Base-by-base conservation (phyloP, 2,329 filamentous ascomycete species). In the Neopestalotiopsis sp. region DNA sequence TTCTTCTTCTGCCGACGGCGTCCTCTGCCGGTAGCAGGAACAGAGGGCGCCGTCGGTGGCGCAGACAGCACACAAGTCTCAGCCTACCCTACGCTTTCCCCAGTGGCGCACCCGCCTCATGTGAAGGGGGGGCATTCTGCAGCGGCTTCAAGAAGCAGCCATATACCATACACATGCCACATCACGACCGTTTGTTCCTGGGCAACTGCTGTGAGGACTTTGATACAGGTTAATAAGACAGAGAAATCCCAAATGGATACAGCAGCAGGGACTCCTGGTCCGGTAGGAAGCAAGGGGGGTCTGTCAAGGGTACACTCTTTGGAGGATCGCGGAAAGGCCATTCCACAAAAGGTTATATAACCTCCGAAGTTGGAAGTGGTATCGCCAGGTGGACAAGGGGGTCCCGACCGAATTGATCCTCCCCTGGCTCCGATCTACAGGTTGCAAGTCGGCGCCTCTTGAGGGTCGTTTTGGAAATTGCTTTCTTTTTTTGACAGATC, bases 401-500 rank as follows among this genome's bases (percentile, higher is more conserved):
- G 17, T 9, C 7, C 17, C 17, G 20, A 53, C 45, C 45, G 45
- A 53, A 53, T 53, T 53, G 45, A 53, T 53, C 45, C 17, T 53
- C 45, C 42, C 7, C 45, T 53, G 34, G 34, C 6, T 53, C 45
- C 45, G 45, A 53, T 53, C 45, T 53, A 38, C 34, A n/a, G 45
- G 45, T 53, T n/a, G 45, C 6, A 6, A 53, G 20, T 20, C 20
- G 17, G 45, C 17, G 45, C 45, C 14, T 53, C 45, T 53, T 9
- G 45, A 53, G 45, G 34, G 17, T 53, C 45, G 17, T 17, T 53
- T 28, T 53, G 45, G 45, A 53, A 53, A 53, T 53, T 53, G 45
- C 45, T 53, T 62, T 62, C 59, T 62, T 62, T 59, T 38, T 62
- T 38, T 62, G 59, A 62, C 59, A 62, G 59, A 34, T 62, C 59